A percentile compares a stretch with the other conserved stretches of the same genome.
Evolutionary conservation across 148 eudicot species (phyloP).

Genomic region (Rhododendron simsii): DNA sequence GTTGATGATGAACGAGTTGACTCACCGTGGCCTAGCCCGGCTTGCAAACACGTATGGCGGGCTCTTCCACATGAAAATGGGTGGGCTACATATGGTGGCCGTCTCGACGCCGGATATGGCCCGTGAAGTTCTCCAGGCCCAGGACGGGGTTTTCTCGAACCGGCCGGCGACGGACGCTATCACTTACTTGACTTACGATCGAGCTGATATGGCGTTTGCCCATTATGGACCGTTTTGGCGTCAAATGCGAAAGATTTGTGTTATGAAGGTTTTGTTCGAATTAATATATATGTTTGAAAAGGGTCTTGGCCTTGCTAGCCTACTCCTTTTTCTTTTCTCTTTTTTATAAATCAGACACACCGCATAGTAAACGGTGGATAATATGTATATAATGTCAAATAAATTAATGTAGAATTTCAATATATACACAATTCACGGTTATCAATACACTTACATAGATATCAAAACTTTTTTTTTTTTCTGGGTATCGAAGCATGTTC

Average conservation of each 20-base stretch:
- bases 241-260: conserved; percentile 33
- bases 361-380: no score
- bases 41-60: conserved; percentile 24
- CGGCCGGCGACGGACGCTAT: conserved; percentile 28
- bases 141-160: conserved; percentile 27
- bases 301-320: no score
- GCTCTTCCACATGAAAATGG: conserved; percentile 18
- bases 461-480: no score
- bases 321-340: no score
- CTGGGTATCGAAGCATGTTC: no score
- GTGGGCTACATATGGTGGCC: conserved; percentile 21
- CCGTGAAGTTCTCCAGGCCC: conserved; percentile 26
- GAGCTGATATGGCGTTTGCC: conserved; percentile 39
- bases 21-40: conserved; percentile 28
- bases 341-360: no score
- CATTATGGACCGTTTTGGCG: conserved; percentile 37
- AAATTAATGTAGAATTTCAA: no score
- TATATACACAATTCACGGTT: no score
- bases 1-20: conserved; percentile 23
- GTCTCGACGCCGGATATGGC: conserved; percentile 25
- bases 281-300: background rate
- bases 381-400: no score
- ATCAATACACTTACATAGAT: no score
- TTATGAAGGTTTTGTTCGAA: conserved; percentile 1
- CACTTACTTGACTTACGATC: conserved; percentile 20